A percentile compares a stretch with the other conserved stretches of the same genome.
Conservation (phyloP, 495 filamentous ascomycete genomes). For the Penicillium antarcticum region DNA sequence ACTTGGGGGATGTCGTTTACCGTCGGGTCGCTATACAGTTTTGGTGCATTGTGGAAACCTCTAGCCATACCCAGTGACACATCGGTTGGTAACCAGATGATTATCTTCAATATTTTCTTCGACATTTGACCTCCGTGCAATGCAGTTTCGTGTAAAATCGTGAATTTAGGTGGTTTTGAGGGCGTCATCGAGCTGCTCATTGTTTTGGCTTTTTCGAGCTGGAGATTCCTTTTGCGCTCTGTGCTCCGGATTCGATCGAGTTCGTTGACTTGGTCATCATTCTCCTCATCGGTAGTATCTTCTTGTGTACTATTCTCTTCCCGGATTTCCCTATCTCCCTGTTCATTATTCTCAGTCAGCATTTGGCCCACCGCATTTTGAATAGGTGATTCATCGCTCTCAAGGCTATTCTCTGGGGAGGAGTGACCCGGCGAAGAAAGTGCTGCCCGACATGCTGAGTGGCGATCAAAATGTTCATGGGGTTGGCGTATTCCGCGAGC, state of each 20-base stretch:
- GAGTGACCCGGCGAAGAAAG: neutral
- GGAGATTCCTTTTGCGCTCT: slow-evolving; percentile 10
- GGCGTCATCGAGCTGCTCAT: slow-evolving; percentile 9
- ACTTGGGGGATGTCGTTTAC: slow-evolving; percentile 68
- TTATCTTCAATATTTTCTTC: slow-evolving; percentile 65
- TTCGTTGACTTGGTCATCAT: neutral
- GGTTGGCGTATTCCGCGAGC: slow-evolving; percentile 50
- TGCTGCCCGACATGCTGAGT: neutral
- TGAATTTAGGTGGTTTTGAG: slow-evolving; percentile 5
- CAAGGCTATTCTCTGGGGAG: neutral
- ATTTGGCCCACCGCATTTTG: neutral
- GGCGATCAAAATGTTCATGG: slow-evolving; percentile 43
- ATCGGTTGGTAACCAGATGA: slow-evolving; percentile 76
- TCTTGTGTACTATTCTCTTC: slow-evolving; percentile 64
- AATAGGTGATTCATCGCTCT: neutral
- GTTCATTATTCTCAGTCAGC: slow-evolving; percentile 46
- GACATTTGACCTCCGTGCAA: slow-evolving; percentile 25
- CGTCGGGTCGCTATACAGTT: slow-evolving; percentile 72
- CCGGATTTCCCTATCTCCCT: slow-evolving; percentile 73
- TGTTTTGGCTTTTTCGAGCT: slow-evolving; percentile 5
- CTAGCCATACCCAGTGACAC: slow-evolving; percentile 72
- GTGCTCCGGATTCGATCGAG: slow-evolving; percentile 1
- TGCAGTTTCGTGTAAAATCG: slow-evolving; percentile 32
- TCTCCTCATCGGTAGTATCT: neutral
- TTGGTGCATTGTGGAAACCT: slow-evolving; percentile 83